Base-by-base conservation (phyloP, 1,284 basidiomycete genomes). In the Sporisorium sorghi region DNA sequence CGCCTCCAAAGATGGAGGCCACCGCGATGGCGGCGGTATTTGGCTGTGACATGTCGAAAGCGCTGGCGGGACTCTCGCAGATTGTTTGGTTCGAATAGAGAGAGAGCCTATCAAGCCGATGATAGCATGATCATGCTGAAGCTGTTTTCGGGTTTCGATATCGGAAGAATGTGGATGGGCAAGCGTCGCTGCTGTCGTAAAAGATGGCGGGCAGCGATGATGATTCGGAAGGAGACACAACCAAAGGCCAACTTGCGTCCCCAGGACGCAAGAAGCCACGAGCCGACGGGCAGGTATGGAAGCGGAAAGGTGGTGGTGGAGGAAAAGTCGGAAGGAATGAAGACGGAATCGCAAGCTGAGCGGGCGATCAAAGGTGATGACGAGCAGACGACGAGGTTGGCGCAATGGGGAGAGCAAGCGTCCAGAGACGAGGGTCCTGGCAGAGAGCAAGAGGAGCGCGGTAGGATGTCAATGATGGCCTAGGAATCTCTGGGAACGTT, bases 11-110 rank as follows among this genome's bases (percentile, higher is more conserved):
- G 62, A 81, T 81, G 56, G 68, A 37, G 47, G 62, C 79, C 6
- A 81, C 77, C 21, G 47, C 65, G 32, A 79, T 78, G 51, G 69
- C 79, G 37, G 79, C 79, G 10, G 77, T 79, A 12, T 58, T 56
- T 30, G 79, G 79, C 40, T 81, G 79, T 23, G 62, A 67, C 79
- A 81, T 81, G 58, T 24, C 14, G 43, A 30, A n/a, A 19, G 28
- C 12, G 2, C 19, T 24, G 19, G 24, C 35, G 10, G 28, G 46
- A 17, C 44, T 28, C 15, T 30, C 7, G 2, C 6, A 8, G 30
- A 24, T 42, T 42, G 8, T 55, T 43, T 40, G 21, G 10, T 10
- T 32, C 26, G 14, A n/a, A n/a, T n/a, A n/a, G 28, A 43, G 23
- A 49, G 30, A 24, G 44, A 28, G 47, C 37, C 23, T 23, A 37